phyloP scores from a whole-genome alignment of 2,329 filamentous ascomycete genomes.

The Trichoderma sp. region DNA sequence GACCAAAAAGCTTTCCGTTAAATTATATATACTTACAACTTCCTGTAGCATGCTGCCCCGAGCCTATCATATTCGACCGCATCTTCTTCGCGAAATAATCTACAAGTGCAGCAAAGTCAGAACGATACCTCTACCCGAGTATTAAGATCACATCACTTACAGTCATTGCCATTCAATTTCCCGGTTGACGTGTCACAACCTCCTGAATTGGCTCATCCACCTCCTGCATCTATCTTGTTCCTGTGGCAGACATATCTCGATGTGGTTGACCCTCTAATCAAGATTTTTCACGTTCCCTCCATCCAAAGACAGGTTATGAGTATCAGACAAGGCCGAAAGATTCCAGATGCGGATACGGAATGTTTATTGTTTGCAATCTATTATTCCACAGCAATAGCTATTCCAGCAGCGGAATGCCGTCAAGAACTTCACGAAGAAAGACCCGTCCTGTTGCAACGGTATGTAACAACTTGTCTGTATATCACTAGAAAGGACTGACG shows the following conservation, averaged over 20 bases:
- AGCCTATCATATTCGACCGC: background rate
- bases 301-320: conserved; percentile 13
- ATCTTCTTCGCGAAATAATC: background rate
- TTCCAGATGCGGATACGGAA: conserved; percentile 15
- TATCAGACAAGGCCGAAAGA: background rate
- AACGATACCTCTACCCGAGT: background rate
- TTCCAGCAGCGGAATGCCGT: conserved; percentile 14
- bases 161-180: background rate
- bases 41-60: background rate
- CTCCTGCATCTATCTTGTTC: background rate
- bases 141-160: background rate
- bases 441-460: conserved; percentile 10
- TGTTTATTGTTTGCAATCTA: conserved; percentile 25
- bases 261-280: conserved; percentile 23
- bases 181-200: background rate
- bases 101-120: background rate
- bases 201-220: conserved; percentile 3
- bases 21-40: background rate
- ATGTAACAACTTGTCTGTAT: background rate
- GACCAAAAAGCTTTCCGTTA: background rate
- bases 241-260: conserved; percentile 25
- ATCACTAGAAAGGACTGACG: background rate
- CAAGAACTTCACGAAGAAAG: conserved; percentile 12
- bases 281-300: conserved; percentile 23
- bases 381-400: conserved; percentile 17